Percentiles rank a stretch among this genome's conserved stretches.
Evolutionary conservation across 1,139 yeast genomes (phyloP).

Genomic region (Geotrichum fermentans): DNA sequence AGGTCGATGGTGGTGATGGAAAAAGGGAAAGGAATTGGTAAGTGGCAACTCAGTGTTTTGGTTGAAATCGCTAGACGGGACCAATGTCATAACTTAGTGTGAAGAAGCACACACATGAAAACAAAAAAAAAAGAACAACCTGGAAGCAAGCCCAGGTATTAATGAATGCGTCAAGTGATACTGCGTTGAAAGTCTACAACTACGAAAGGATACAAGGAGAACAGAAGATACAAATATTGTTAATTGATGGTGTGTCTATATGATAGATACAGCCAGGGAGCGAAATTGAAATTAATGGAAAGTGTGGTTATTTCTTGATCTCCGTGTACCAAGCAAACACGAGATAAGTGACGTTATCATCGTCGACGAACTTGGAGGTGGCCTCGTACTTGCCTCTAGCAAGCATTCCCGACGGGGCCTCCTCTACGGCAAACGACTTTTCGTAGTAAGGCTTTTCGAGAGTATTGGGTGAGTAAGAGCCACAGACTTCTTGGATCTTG

Average conservation of each 20-base stretch:
- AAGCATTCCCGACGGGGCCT: slow-evolving; percentile 85
- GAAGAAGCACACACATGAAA: neutral
- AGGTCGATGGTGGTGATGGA: too few species aligned
- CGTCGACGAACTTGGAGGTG: slow-evolving; percentile 77
- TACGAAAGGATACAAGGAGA: neutral
- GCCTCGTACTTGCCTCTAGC: slow-evolving; percentile 87
- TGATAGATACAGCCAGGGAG: too few species aligned
- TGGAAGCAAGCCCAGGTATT: neutral
- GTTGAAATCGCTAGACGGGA: neutral
- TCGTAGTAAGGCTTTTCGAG: slow-evolving; percentile 75
- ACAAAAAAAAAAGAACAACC: neutral
- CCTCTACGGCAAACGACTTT: slow-evolving; percentile 68
- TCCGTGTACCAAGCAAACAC: slow-evolving; percentile 82
- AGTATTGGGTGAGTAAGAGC: slow-evolving; percentile 90
- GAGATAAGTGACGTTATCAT: slow-evolving; percentile 72
- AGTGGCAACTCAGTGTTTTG: neutral
- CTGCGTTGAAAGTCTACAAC: neutral
- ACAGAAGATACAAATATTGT: neutral
- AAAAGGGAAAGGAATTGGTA: neutral
- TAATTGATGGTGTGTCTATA: neutral
- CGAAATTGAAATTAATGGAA: too few species aligned
- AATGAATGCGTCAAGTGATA: too few species aligned
- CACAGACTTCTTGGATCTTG: slow-evolving; percentile 80
- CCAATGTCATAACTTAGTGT: neutral
- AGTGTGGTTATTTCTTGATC: slow-evolving; percentile 60